Base-by-base conservation (phyloP, 2,329 filamentous ascomycete genomes). In the Aspergillus ochraceus region DNA sequence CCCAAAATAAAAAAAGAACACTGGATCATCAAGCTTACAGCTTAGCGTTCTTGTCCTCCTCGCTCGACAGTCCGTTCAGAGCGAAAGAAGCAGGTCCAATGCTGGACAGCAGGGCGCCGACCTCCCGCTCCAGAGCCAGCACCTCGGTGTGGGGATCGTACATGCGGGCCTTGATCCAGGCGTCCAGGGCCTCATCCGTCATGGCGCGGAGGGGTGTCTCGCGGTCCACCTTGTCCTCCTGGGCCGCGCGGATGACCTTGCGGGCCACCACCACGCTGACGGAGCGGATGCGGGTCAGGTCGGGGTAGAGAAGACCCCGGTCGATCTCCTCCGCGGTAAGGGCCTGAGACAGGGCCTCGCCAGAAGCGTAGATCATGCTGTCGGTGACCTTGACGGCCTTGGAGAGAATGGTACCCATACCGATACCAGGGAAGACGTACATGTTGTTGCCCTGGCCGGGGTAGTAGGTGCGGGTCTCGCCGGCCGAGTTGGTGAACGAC, bases 401-500 rank as follows among this genome's bases (percentile, higher is more conserved):
- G 79, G 89, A 88, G 52, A 98, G 86, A 73, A 98, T 97, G 66
- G 94, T 90, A 62, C 93, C 95, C 30, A 98, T 87, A 59, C 95
- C 95, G 60, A 98, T 90, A 71, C 94, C 95, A 0, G 95, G 95
- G 88, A 99, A 99, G 62, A 99, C 91, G 75, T 97, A 97, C 81
- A 90, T 89, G 81, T 89, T 88, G 74, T 83, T 83, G 66, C 94
- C 93, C 81, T 92, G 89, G 78, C 90, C 91, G 57, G 90, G 89
- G 77, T 90, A 84, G 79, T 92, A 89, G 36, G 86, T 90, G 66
- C 87, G 82, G 54, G 81, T 80, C 61, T 84, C 81, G 47, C 87
- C 85, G 32, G 81, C 79, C 26, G 79, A 74, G 62, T 80, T 82
- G 79, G 89, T 89, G 72, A 86, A 84, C 56, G 84, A 86, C 72